Base-by-base conservation (phyloP, 768 basidiomycete genomes). In the Mycena latifolia region DNA sequence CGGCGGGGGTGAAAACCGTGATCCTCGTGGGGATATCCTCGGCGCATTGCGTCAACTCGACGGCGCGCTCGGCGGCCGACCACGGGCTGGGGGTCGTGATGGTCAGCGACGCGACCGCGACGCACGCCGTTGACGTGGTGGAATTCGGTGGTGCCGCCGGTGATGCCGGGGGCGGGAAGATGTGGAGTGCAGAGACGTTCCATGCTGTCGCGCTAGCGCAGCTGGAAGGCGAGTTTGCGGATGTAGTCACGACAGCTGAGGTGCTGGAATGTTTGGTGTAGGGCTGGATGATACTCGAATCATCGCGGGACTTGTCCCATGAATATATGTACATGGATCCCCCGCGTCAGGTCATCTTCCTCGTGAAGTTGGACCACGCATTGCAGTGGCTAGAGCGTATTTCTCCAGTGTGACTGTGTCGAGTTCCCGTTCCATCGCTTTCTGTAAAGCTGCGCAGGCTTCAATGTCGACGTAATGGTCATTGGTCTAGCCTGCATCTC, bases 21-120 rank as follows among this genome's bases (percentile, higher is more conserved):
- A 43, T 69, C 17, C 48, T 65, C 1, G 67, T 69, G 25, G 67
- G 67, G 31, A 15, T 53, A 17, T 65, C 63, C 6, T 69, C 63
- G 12, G 39, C 63, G 17, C 67, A 69, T 33, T 69, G 68, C 35
- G 63, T 69, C 45, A 61, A 54, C 45, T 65, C 68, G 14, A 62
- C 63, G 10, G 63, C 63, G 28, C 68, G 63, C 24, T 41, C 53
- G 2, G 68, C 48, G 18, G 46, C n/a, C 25, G 68, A 69, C 39
- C 28, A 18, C 4, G 68, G 60, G 17, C 24, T 65, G 18, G 18
- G 12, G 8, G 68, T 69, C 11, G 50, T 69, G 14, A 60, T 69
- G 24, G 63, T 69, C 20, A 63, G 58, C 0, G 68, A 69, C 31
- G 68, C 53, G 8, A 46, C 27, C 11, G 68, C 59, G 50, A 62